phyloP scores from a whole-genome alignment of 208 protist genomes.

The Kentomonas sorsogonicus region DNA sequence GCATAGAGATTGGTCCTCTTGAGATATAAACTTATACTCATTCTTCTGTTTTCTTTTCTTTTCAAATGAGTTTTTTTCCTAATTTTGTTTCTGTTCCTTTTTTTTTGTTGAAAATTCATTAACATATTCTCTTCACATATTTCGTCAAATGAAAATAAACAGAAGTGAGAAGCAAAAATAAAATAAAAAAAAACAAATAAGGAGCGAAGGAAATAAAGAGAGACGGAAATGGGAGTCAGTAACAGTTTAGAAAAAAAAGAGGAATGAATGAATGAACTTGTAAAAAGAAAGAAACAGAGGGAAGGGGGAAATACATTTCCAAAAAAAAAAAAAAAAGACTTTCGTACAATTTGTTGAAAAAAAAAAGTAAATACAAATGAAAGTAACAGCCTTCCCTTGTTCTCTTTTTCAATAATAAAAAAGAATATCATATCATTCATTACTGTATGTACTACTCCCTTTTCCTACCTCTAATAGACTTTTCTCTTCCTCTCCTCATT shows the following conservation, averaged over 20 bases:
- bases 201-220: conserved; percentile 12
- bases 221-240: background rate
- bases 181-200: conserved; percentile 10
- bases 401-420: conserved; percentile 11
- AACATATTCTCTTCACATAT: conserved; percentile 7
- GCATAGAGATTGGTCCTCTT: conserved; percentile 14
- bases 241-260: background rate
- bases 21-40: conserved; percentile 15
- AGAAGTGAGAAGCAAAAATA: conserved; percentile 1
- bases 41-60: conserved; percentile 8
- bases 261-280: no score
- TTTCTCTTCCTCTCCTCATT: background rate
- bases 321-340: conserved; percentile 9
- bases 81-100: conserved; percentile 5
- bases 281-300: no score
- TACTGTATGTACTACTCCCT: no score
- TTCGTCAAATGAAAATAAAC: background rate
- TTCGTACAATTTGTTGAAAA: background rate
- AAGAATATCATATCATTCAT: background rate
- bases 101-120: conserved; percentile 2
- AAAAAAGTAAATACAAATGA: conserved; percentile 5
- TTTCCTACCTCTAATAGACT: no score
- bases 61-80: background rate
- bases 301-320: no score
- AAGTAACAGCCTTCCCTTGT: no score